A percentile compares a stretch with the other conserved stretches of the same genome.
These are phyloP conservation scores for Aotearoamyces nothofagi DNA, from an alignment of 2,329 filamentous ascomycete genomes.

Conservation along the genomic window DNA sequence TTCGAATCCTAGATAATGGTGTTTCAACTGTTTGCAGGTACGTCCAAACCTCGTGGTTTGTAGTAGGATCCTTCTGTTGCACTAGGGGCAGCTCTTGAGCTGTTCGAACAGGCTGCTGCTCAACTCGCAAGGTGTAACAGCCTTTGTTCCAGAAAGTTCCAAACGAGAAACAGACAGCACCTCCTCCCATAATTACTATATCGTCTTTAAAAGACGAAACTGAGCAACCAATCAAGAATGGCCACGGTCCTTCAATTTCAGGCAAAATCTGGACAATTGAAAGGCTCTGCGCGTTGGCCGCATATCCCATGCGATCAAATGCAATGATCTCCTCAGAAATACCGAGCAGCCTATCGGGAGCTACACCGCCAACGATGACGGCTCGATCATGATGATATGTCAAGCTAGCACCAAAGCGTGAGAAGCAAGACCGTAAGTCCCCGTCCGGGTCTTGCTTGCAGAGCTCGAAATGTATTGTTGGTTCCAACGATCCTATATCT, in stretches of 20 bases:
- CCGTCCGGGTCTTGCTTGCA: background rate
- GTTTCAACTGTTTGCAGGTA: constrained; percentile 10
- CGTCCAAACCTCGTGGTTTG: constrained; percentile 8
- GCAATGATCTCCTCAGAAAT: constrained; percentile 33
- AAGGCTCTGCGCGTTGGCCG: no score
- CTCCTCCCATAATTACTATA: constrained; percentile 58
- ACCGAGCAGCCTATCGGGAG: constrained; percentile 24
- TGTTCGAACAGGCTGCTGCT: background rate
- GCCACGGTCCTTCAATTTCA: constrained; percentile 26
- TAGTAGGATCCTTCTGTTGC: no score
- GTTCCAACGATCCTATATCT: background rate
- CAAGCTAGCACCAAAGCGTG: constrained; percentile 28
- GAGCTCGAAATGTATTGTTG: background rate
- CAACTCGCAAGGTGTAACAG: constrained; percentile 10
- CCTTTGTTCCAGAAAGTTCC: constrained; percentile 70
- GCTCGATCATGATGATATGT: constrained; percentile 17
- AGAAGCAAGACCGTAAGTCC: constrained; percentile 5
- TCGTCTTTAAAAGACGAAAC: constrained; percentile 29
- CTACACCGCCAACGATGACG: constrained; percentile 29
- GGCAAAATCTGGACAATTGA: no score
- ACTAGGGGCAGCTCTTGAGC: no score
- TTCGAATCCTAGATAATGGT: background rate
- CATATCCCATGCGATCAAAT: constrained; percentile 1
- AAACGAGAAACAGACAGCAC: constrained; percentile 82
- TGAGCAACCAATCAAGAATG: constrained; percentile 58